Base-by-base conservation (phyloP, 345 rosid species). In the Eucalyptus urophylla region DNA sequence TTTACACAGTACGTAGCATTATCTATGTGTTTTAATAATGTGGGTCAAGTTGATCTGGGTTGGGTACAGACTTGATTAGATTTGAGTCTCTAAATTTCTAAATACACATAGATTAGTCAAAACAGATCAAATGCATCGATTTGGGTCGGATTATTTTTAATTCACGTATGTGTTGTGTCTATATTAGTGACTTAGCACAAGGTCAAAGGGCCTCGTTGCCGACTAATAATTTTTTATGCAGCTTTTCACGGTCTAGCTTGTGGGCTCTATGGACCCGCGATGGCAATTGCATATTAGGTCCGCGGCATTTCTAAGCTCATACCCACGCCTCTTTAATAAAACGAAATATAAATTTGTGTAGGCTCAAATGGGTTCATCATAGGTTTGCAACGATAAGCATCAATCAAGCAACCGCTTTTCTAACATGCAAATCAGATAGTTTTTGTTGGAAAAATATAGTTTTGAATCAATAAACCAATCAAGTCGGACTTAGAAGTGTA, bases 401-500 rank as follows among this genome's bases (percentile, higher is more conserved):
- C 67, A 60, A 60, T 60, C 15, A 8, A 60, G 67, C 67, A 9
- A 27, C 86, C 49, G 37, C 24, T 12, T 60, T 60, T n/a, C 11
- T 53, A 53, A 53, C 25, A 53, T 21, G 25, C 58, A 53, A 53
- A 53, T 53, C 25, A 21, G 0, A 53, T 19, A 0, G 58, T 53
- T 53, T 53, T 53, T 21, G 2, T 53, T 19, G 58, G 58, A 53
- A 53, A 53, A 53, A 21, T 21, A 53, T 53, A 53, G 25, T 53
- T 53, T 53, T 1, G 1, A 53, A 53, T 53, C 25, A 53, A 53
- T 21, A 53, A 4, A 53, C 5, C 58, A 0, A 53, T 53, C 58
- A 53, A 53, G 11, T 8, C 0, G 2, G 0, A 53, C 1, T 53
- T 53, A 53, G 11, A 53, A 8, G 0, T 53, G 5, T 21, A 11